Percentiles rank a stretch among this genome's conserved stretches.
Conservation (phyloP, 106 monocot genomes). For the Posidonia australis region DNA sequence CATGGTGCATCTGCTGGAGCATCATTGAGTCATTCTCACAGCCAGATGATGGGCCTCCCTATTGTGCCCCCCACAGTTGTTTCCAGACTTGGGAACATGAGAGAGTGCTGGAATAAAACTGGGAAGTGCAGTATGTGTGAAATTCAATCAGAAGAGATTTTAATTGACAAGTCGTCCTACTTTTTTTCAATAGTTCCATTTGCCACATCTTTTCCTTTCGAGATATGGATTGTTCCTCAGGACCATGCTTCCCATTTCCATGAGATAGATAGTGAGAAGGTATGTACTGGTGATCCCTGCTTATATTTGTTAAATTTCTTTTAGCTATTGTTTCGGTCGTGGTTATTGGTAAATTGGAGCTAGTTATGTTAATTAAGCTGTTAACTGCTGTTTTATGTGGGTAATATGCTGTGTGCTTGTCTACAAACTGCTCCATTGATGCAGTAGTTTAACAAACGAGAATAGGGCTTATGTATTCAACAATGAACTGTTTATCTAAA, state of each 20-base stretch:
- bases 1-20: conserved; percentile 92
- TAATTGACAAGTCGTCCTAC: conserved; percentile 51
- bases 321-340: background rate
- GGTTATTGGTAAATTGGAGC: background rate
- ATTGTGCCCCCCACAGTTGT: conserved; percentile 62
- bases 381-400: too few species aligned
- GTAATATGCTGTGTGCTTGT: too few species aligned
- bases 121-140: conserved; percentile 83
- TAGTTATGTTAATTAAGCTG: too few species aligned
- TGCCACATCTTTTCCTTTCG: conserved; percentile 87
- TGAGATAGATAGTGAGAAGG: conserved; percentile 68
- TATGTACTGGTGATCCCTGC: conserved; percentile 11
- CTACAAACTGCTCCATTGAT: too few species aligned
- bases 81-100: conserved; percentile 52
- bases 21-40: conserved; percentile 94
- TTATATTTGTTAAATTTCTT: background rate
- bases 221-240: conserved; percentile 76
- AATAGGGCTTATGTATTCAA: too few species aligned
- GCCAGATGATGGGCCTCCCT: conserved; percentile 86
- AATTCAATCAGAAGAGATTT: conserved; percentile 29
- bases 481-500: too few species aligned
- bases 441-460: too few species aligned
- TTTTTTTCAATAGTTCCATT: conserved; percentile 75
- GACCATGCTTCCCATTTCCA: conserved; percentile 68
- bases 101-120: conserved; percentile 41